Conservation (phyloP, 768 basidiomycete species). For the Ramaria sp. region DNA sequence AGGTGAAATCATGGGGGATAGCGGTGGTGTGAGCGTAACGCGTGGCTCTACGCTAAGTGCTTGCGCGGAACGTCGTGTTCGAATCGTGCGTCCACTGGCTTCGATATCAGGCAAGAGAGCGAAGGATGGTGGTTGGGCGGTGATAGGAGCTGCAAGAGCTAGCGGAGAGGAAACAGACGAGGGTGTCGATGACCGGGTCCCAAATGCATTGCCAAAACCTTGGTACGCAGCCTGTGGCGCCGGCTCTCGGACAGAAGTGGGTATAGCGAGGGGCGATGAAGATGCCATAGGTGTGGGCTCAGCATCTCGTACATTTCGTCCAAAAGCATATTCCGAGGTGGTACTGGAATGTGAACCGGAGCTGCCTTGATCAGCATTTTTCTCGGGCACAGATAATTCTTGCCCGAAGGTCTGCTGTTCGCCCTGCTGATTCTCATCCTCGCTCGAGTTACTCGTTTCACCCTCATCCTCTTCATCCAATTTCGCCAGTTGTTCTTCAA, state of each 20-base stretch:
- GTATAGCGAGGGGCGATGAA: conserved; percentile 25
- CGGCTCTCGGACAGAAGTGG: not conserved
- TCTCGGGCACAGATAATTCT: conserved; percentile 14
- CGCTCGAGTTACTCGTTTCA: conserved; percentile 32
- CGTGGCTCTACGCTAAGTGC: conserved; percentile 51
- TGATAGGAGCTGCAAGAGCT: conserved; percentile 75
- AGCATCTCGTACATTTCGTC: conserved; percentile 29
- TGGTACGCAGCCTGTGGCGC: conserved; percentile 16
- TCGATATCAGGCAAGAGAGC: conserved; percentile 17
- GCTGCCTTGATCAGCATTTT: conserved; percentile 16
- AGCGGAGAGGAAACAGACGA: conserved; percentile 84
- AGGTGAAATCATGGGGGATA: conserved; percentile 50
- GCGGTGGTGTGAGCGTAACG: conserved; percentile 61
- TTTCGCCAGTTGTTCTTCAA: conserved; percentile 54
- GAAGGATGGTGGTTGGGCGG: conserved; percentile 49
- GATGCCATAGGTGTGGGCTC: conserved; percentile 67
- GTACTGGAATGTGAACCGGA: conserved; percentile 50
- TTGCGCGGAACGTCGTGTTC: conserved; percentile 54
- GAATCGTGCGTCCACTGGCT: conserved; percentile 37
- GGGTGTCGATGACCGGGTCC: conserved; percentile 75
- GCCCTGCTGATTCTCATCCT: conserved; percentile 14
- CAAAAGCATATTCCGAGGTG: conserved; percentile 54
- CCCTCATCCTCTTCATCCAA: conserved; percentile 47
- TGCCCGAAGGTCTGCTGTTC: conserved; percentile 11
- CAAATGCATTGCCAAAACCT: conserved; percentile 13